Evolutionary conservation across 1,284 basidiomycete species (phyloP).

Genomic region (Caloboletus firmus): DNA sequence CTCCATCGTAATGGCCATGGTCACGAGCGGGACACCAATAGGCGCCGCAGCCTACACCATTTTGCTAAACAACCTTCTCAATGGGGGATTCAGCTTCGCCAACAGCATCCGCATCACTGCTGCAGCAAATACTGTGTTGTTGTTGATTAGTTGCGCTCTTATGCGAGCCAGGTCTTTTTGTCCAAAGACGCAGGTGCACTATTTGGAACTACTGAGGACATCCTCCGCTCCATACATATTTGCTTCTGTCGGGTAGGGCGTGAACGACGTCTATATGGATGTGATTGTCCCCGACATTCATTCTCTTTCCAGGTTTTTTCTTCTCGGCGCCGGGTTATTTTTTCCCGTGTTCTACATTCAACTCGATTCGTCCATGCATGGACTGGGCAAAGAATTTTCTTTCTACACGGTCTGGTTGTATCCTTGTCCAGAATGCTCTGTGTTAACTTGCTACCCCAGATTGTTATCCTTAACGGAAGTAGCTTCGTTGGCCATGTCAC

Average conservation of each 20-base stretch:
- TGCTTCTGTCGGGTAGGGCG: slow-evolving; percentile 28
- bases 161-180: slow-evolving; percentile 31
- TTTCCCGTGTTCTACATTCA: slow-evolving; percentile 36
- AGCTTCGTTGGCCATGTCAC: slow-evolving; percentile 8
- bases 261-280: not conserved
- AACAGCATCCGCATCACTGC: slow-evolving; percentile 32
- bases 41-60: slow-evolving; percentile 37
- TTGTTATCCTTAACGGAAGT: slow-evolving; percentile 27
- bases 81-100: slow-evolving; percentile 25
- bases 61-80: slow-evolving; percentile 41
- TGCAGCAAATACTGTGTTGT: slow-evolving; percentile 25
- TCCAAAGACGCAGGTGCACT: slow-evolving; percentile 13
- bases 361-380: slow-evolving; percentile 28
- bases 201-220: slow-evolving; percentile 18
- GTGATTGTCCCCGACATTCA: not conserved
- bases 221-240: slow-evolving; percentile 26
- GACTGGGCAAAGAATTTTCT: slow-evolving; percentile 26
- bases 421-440: not conserved
- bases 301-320: slow-evolving; percentile 17
- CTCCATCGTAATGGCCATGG: slow-evolving; percentile 36
- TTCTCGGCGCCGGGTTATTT: slow-evolving; percentile 30
- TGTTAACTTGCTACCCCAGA: slow-evolving; percentile 16
- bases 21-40: slow-evolving; percentile 35
- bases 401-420: slow-evolving; percentile 29
- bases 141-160: slow-evolving; percentile 28